A percentile compares a stretch with the other conserved stretches of the same genome.
Conservation (phyloP, 2,329 filamentous ascomycete genomes). For the Fusarium torulosum region DNA sequence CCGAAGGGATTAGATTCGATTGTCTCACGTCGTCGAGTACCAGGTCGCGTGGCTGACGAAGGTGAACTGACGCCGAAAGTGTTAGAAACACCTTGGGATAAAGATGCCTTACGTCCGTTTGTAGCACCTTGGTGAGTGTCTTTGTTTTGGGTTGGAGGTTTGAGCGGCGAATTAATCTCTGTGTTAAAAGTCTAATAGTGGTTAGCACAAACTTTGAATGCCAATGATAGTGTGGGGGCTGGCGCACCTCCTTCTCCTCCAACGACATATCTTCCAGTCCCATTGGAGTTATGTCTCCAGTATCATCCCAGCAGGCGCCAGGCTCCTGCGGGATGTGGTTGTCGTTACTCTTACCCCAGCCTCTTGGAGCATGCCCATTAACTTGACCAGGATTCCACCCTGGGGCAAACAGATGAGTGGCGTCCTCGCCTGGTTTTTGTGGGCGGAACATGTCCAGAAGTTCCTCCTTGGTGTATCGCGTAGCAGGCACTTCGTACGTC, state of each 20-base stretch:
- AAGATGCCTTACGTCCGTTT: conserved; percentile 83
- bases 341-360: conserved; percentile 84
- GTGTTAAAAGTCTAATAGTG: conserved; percentile 76
- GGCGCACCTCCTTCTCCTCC: conserved; percentile 70
- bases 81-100: conserved; percentile 76
- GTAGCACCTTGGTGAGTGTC: conserved; percentile 69
- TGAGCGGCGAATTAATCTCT: conserved; percentile 94
- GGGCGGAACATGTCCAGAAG: conserved; percentile 78
- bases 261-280: conserved; percentile 76
- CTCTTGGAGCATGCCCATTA: conserved; percentile 72
- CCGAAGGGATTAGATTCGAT: conserved; percentile 74
- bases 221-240: conserved; percentile 18
- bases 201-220: conserved; percentile 40
- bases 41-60: conserved; percentile 76
- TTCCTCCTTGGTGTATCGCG: conserved; percentile 82
- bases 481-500: conserved; percentile 56
- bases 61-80: conserved; percentile 81
- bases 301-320: conserved; percentile 91
- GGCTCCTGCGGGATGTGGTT: conserved; percentile 81
- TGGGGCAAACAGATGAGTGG: conserved; percentile 75
- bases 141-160: conserved; percentile 83
- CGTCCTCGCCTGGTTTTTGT: conserved; percentile 63
- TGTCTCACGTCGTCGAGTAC: conserved; percentile 85
- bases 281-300: conserved; percentile 77
- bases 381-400: conserved; percentile 83